Evolutionary conservation across 2,329 filamentous ascomycete genomes (phyloP), one percentile per base, ranked within the genome.

Genomic region (Hymenoscyphus infarciens): DNA sequence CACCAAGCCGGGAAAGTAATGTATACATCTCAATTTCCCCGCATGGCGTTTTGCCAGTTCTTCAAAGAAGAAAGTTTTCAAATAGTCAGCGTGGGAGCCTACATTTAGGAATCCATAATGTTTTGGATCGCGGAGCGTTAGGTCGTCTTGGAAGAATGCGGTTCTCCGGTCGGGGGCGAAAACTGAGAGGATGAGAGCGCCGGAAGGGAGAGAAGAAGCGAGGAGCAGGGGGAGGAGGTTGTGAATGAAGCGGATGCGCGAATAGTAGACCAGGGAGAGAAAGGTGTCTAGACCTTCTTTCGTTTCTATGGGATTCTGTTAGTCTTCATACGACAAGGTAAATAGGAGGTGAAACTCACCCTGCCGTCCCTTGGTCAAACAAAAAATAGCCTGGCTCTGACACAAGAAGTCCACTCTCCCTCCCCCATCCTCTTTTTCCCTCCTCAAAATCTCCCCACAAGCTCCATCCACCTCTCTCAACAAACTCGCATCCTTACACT

Each of bases 241-340:
- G 11, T 67, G 60, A 39, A 70, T 60, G 61, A 71, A 66, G 38
- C 71, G 68, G 66, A 73, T 74, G 39, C 73, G 69, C 7, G 71
- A 74, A 57, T 71, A 74, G 65, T 72, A 74, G 56, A 68, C 69
- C 59, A 70, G 70, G 35, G 67, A 67, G 64, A 71, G 67, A 7
- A 64, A 64, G 38, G 55, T 63, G 58, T 73, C 72, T 42, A 75
- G 62, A 3, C 72, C 73, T 64, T 74, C 74, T 42, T 54, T 59
- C 6, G 71, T 74, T 39, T 73, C 73, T 74, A 45, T 45, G 33
- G 10, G 2, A 5, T 1, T 2, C 19, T 7, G 6, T 19, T 8
- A n/a, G n/a, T 19, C n/a, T 8, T 19, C 39, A 16, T 15, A 39
- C 13, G 11, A 42, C 2, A 5, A 42, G n/a, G n/a, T n/a, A 19